Evolutionary conservation across 371 early-diverging fungal species (phyloP).

Genomic region (Homolaphlyctis polyrhiza): DNA sequence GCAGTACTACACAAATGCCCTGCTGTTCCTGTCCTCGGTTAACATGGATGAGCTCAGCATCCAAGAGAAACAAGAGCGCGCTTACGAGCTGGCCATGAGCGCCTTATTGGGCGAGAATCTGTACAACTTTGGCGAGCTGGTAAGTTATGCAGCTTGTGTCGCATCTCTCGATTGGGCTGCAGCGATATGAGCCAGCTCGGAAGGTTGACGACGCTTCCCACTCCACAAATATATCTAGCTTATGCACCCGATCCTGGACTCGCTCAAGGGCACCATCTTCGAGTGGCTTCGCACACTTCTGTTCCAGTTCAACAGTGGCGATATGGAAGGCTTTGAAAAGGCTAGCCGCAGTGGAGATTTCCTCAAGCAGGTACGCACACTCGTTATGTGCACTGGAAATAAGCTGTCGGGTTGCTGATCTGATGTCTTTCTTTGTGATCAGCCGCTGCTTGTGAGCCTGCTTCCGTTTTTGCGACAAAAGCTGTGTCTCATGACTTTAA

Average conservation of each 20-base stretch:
- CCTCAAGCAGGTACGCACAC: slow-evolving; percentile 57
- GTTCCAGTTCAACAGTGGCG: slow-evolving; percentile 90
- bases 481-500: slow-evolving; percentile 93
- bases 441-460: slow-evolving; percentile 73
- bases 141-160: slow-evolving; percentile 47
- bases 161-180: too few species aligned
- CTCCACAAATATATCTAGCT: too few species aligned
- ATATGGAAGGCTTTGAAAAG: slow-evolving; percentile 86
- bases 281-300: slow-evolving; percentile 86
- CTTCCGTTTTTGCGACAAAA: slow-evolving; percentile 80
- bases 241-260: slow-evolving; percentile 90
- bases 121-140: slow-evolving; percentile 98
- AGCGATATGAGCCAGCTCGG: too few species aligned
- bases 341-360: slow-evolving; percentile 62
- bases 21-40: slow-evolving; percentile 89
- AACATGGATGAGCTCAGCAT: slow-evolving; percentile 69
- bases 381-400: neutral
- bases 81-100: slow-evolving; percentile 84
- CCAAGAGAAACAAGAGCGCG: slow-evolving; percentile 76
- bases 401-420: too few species aligned
- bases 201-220: too few species aligned
- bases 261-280: slow-evolving; percentile 68
- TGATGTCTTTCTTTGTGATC: slow-evolving; percentile 5
- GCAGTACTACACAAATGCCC: slow-evolving; percentile 90
- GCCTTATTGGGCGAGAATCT: slow-evolving; percentile 92